Conservation (phyloP, 176 grass and related monocot species). For the Melocanna baccifera region DNA sequence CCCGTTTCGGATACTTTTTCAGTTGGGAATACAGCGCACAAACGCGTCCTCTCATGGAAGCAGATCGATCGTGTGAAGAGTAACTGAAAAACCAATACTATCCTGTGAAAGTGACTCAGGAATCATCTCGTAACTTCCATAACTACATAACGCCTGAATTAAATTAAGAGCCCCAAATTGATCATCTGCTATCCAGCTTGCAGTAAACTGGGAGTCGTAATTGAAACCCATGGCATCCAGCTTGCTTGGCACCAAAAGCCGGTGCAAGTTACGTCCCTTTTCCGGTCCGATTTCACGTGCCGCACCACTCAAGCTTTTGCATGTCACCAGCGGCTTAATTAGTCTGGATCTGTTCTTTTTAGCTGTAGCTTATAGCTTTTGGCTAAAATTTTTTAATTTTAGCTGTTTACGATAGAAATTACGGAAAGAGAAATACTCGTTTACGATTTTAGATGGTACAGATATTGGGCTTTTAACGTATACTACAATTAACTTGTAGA, state of each 20-base stretch:
- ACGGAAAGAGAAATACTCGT: too few relatives aligned
- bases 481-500: too few relatives aligned
- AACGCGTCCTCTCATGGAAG: neutral
- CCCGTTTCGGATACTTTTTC: neutral
- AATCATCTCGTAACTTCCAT: too few relatives aligned
- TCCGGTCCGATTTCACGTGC: neutral
- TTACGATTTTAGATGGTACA: too few relatives aligned
- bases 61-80: neutral
- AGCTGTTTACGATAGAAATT: too few relatives aligned
- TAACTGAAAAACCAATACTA: neutral
- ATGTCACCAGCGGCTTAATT: too few relatives aligned
- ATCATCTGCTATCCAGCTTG: neutral
- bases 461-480: too few relatives aligned
- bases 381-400: too few relatives aligned
- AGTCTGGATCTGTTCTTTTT: too few relatives aligned
- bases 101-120: neutral
- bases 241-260: conserved; percentile 25
- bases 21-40: neutral
- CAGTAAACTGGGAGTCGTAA: neutral
- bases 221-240: neutral
- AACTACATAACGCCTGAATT: neutral
- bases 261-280: neutral
- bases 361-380: too few relatives aligned
- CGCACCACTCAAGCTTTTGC: too few relatives aligned
- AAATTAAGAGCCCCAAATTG: too few relatives aligned